phyloP scores from a whole-genome alignment of 2,329 filamentous ascomycete genomes.

The Piedraia hortae region DNA sequence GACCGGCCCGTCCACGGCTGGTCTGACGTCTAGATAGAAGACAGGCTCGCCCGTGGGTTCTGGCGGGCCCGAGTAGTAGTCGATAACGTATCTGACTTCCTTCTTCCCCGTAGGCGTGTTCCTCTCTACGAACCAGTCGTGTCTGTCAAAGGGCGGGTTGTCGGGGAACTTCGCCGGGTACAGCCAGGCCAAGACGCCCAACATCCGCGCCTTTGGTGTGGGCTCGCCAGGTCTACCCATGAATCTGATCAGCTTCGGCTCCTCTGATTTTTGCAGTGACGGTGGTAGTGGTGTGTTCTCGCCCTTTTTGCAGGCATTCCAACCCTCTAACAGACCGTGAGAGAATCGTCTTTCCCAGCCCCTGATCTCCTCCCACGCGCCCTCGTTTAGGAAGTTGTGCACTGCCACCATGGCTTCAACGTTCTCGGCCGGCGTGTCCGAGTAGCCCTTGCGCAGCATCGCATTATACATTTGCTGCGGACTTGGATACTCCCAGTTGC shows the following conservation, averaged over 20 bases:
- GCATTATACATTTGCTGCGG: constrained; percentile 99
- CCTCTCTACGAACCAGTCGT: constrained; percentile 85
- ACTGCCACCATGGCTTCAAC: constrained; percentile 94
- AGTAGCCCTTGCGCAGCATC: constrained; percentile 82
- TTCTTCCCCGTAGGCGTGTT: constrained; percentile 36
- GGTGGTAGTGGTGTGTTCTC: constrained; percentile 9
- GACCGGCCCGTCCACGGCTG: constrained; percentile 56
- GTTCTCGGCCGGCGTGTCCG: constrained; percentile 73
- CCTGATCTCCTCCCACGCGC: constrained; percentile 84
- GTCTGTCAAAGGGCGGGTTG: constrained; percentile 76
- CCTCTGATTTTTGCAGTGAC: constrained; percentile 13
- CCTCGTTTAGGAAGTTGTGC: constrained; percentile 95
- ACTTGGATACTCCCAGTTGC: constrained; percentile 79
- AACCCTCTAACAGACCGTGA: constrained; percentile 32
- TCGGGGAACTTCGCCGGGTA: constrained; percentile 56
- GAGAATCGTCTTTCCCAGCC: constrained; percentile 77
- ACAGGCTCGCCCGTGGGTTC: constrained; percentile 74
- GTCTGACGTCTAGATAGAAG: constrained; percentile 83
- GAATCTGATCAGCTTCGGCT: constrained; percentile 59
- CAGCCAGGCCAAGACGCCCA: constrained; percentile 50
- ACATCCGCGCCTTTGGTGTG: constrained; percentile 71
- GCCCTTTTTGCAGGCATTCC: constrained; percentile 10
- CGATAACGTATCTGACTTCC: constrained; percentile 82
- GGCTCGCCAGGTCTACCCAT: constrained; percentile 69
- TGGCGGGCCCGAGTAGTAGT: constrained; percentile 70